phyloP scores from a whole-genome alignment of 495 filamentous ascomycete genomes.

The Xylaria grammica region DNA sequence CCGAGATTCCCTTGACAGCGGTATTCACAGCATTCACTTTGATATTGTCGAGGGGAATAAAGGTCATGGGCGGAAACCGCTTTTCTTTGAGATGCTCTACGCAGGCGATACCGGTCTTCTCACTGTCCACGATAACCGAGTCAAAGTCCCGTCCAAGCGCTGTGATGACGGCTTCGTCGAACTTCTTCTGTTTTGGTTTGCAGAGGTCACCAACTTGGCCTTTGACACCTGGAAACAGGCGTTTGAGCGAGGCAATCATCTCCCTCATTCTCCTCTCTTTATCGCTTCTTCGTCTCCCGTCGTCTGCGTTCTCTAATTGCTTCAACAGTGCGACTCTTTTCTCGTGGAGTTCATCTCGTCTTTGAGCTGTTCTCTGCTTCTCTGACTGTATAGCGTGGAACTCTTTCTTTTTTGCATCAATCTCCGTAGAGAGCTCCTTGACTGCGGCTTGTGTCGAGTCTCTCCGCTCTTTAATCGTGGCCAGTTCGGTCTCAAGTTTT shows the following conservation, averaged over 20 bases:
- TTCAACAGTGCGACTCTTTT: slow-evolving; percentile 80
- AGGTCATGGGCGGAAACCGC: slow-evolving; percentile 81
- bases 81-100: slow-evolving; percentile 94
- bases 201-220: slow-evolving; percentile 91
- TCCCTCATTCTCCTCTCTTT: slow-evolving; percentile 78
- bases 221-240: slow-evolving; percentile 88
- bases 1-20: slow-evolving; percentile 85
- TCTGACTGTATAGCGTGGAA: slow-evolving; percentile 85
- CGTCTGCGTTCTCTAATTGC: slow-evolving; percentile 81
- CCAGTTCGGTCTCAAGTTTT: slow-evolving; percentile 73
- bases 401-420: slow-evolving; percentile 88
- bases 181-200: slow-evolving; percentile 96
- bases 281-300: slow-evolving; percentile 80
- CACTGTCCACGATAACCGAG: slow-evolving; percentile 92
- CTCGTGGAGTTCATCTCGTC: slow-evolving; percentile 86
- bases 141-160: slow-evolving; percentile 93
- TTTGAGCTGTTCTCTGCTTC: slow-evolving; percentile 75
- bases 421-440: slow-evolving; percentile 72
- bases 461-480: slow-evolving; percentile 70
- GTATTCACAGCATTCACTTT: slow-evolving; percentile 88
- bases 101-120: slow-evolving; percentile 92
- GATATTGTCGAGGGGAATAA: slow-evolving; percentile 95
- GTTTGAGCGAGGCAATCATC: slow-evolving; percentile 81
- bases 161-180: slow-evolving; percentile 87
- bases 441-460: slow-evolving; percentile 61